These are phyloP conservation scores for Vigna unguiculata DNA, from an alignment of 306 rosid species.

Conservation along the genomic window DNA sequence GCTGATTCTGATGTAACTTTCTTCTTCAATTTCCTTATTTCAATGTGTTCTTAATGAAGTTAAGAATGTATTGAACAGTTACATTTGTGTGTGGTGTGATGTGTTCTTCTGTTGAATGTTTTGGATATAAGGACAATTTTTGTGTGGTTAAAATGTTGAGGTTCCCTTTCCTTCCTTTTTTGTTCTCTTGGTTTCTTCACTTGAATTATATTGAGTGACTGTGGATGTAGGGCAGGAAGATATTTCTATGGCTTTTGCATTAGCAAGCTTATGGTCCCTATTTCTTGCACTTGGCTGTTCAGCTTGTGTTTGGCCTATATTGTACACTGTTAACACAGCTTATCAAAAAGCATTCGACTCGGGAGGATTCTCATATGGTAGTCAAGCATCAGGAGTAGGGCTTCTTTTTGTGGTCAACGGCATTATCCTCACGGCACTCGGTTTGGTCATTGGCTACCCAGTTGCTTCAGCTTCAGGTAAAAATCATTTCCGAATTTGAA, in stretches of 20 bases:
- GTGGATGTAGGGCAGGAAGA: slow-evolving; percentile 97
- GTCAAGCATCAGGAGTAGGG: slow-evolving; percentile 49
- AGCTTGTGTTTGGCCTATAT: slow-evolving; percentile 64
- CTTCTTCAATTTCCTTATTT: slow-evolving; percentile 10
- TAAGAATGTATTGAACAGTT: background rate
- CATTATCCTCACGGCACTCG: slow-evolving; percentile 60
- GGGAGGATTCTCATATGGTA: slow-evolving; percentile 60
- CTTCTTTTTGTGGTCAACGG: slow-evolving; percentile 54
- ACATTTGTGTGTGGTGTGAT: slow-evolving; percentile 7
- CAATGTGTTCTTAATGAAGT: background rate
- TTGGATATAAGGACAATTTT: background rate
- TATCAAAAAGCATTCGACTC: slow-evolving; percentile 57
- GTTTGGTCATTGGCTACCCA: slow-evolving; percentile 70
- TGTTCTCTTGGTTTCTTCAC: slow-evolving; percentile 35
- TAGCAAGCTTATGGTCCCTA: slow-evolving; percentile 72
- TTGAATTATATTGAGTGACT: slow-evolving; percentile 64
- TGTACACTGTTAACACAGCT: slow-evolving; percentile 54
- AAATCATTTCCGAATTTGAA: background rate
- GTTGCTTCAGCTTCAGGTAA: slow-evolving; percentile 76
- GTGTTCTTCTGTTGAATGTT: slow-evolving; percentile 28
- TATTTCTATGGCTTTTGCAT: slow-evolving; percentile 71
- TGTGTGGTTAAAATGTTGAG: slow-evolving; percentile 33
- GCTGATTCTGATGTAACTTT: slow-evolving; percentile 88
- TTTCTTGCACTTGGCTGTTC: slow-evolving; percentile 71
- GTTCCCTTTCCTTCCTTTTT: background rate